Percentiles rank a stretch among this genome's conserved stretches.
Conservation (phyloP, 2,329 filamentous ascomycete species). For the Cadophora luteo-olivacea region DNA sequence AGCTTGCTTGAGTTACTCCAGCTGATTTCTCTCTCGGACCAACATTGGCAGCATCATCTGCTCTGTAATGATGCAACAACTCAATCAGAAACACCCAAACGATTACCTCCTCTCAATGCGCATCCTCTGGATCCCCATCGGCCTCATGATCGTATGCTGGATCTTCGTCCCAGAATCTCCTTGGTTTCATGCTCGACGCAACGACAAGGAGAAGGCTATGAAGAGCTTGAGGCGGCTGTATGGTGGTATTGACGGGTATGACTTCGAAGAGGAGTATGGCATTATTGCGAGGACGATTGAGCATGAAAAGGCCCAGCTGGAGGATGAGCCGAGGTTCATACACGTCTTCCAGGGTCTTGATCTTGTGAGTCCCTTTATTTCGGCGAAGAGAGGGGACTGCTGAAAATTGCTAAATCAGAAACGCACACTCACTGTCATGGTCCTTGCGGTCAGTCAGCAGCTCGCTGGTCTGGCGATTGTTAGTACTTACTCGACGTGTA, state of each 20-base stretch:
- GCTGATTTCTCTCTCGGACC: background rate
- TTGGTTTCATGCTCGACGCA: conserved; percentile 18
- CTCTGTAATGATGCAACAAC: conserved; percentile 12
- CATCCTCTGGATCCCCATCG: conserved; percentile 19
- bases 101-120: conserved; percentile 19
- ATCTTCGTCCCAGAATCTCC: conserved; percentile 18
- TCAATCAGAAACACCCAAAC: conserved; percentile 15
- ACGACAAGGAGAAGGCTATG: conserved; percentile 16
- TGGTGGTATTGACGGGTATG: conserved; percentile 15
- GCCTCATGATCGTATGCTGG: conserved; percentile 16
- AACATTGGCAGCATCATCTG: conserved; percentile 4
- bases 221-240: conserved; percentile 10
- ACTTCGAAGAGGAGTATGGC: conserved; percentile 20
- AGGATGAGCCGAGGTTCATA: conserved; percentile 8
- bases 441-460: background rate
- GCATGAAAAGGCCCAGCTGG: conserved; percentile 11
- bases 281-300: conserved; percentile 19
- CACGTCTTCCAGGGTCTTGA: conserved; percentile 15
- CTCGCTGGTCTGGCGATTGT: conserved; percentile 4
- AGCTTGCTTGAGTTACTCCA: too few relatives aligned
- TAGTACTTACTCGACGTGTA: conserved; percentile 11
- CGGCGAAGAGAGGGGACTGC: background rate
- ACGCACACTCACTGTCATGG: conserved; percentile 12
- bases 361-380: background rate
- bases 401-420: background rate